A percentile compares a stretch with the other conserved stretches of the same genome.
phyloP scores from a whole-genome alignment of 805 yeast species.

The Nakazawaea holstii region DNA sequence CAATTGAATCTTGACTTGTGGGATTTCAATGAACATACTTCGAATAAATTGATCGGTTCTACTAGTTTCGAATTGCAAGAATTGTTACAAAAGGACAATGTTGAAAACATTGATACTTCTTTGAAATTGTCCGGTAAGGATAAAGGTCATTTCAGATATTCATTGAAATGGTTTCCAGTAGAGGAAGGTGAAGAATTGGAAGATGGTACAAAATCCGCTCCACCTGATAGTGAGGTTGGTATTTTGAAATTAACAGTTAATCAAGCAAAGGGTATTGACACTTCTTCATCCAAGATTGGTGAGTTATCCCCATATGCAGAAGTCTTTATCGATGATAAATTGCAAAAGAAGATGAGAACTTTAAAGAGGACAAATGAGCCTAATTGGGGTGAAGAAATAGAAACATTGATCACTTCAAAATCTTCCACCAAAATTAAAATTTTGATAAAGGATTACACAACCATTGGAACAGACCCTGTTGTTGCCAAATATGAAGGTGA shows the following conservation, averaged over 20 bases:
- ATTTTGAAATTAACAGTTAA: constrained; percentile 60
- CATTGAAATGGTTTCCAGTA: constrained; percentile 45
- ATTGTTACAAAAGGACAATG: constrained; percentile 48
- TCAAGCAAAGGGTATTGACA: constrained; percentile 54
- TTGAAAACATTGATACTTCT: constrained; percentile 37
- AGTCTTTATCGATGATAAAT: constrained; percentile 50
- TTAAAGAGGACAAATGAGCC: constrained; percentile 70
- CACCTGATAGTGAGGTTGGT: constrained; percentile 66
- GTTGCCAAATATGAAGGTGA: constrained; percentile 50
- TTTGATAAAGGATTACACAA: constrained; percentile 57
- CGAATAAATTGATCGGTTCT: constrained; percentile 46
- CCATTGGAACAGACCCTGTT: constrained; percentile 35
- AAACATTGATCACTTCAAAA: constrained; percentile 57
- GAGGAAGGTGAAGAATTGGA: constrained; percentile 37
- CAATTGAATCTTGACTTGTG: constrained; percentile 49
- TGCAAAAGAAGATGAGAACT: constrained; percentile 52
- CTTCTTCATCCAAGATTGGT: constrained; percentile 43
- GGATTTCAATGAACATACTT: constrained; percentile 51
- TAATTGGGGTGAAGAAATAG: constrained; percentile 59
- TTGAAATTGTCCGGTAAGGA: constrained; percentile 44
- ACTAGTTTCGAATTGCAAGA: constrained; percentile 53
- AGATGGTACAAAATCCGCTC: constrained; percentile 43
- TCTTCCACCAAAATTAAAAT: constrained; percentile 48
- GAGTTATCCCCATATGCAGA: constrained; percentile 65
- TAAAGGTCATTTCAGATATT: constrained; percentile 57